These are phyloP conservation scores for Hypsizygus marmoreus DNA, from an alignment of 768 basidiomycete species.

Conservation along the genomic window DNA sequence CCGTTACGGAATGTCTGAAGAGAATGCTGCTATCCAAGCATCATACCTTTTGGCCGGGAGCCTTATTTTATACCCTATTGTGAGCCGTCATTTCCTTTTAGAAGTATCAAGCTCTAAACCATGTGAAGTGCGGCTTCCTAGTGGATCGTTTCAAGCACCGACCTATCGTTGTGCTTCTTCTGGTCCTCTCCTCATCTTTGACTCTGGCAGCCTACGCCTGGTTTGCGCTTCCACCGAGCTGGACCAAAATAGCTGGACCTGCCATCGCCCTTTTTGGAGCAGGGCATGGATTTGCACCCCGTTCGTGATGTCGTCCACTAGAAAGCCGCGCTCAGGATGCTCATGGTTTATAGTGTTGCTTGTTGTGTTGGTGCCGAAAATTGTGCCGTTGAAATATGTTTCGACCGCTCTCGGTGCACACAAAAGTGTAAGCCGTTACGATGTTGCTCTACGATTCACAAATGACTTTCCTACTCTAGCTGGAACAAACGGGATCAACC, in stretches of 20 bases:
- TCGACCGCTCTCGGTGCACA: conserved; percentile 79
- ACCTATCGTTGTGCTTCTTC: conserved; percentile 59
- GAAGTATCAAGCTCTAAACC: background rate
- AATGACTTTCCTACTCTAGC: conserved; percentile 35
- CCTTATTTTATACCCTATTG: conserved; percentile 68
- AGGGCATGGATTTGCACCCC: conserved; percentile 75
- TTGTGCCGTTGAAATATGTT: conserved; percentile 72
- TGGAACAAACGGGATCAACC: conserved; percentile 75
- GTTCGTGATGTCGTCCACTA: conserved; percentile 38
- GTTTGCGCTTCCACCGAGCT: conserved; percentile 60
- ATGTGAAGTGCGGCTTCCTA: conserved; percentile 59
- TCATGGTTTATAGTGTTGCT: conserved; percentile 53
- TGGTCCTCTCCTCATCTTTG: conserved; percentile 57
- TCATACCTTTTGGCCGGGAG: conserved; percentile 75
- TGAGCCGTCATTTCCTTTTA: conserved; percentile 31
- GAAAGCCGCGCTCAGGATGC: conserved; percentile 2
- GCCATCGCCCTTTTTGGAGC: conserved; percentile 61
- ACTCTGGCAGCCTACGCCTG: conserved; percentile 67
- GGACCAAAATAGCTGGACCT: conserved; percentile 61
- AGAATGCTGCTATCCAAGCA: conserved; percentile 60
- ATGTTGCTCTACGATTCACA: background rate
- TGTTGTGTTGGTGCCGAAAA: conserved; percentile 71
- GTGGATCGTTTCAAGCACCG: conserved; percentile 60
- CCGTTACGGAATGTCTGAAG: conserved; percentile 62
- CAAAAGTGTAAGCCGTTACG: conserved; percentile 59